Evolutionary conservation across 495 filamentous ascomycete genomes (phyloP).

Genomic region (Aspergillus cristatus): DNA sequence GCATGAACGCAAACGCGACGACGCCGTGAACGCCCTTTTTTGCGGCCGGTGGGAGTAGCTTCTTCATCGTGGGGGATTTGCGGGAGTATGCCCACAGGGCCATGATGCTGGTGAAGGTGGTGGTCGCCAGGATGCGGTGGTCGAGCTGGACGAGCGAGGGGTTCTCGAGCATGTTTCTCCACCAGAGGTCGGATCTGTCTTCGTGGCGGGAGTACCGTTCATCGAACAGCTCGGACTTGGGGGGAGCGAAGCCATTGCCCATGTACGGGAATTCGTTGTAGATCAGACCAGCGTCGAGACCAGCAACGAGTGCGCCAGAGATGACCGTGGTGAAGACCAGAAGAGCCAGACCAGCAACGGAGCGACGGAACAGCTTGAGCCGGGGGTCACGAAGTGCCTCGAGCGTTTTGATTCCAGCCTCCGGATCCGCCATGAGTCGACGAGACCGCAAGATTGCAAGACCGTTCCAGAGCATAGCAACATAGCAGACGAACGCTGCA

Average conservation of each 20-base stretch:
- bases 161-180: conserved; percentile 96
- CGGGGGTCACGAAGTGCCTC: conserved; percentile 52
- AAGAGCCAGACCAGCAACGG: conserved; percentile 58
- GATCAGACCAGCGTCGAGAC: conserved; percentile 90
- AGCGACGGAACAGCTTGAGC: conserved; percentile 62
- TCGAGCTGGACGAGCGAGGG: conserved; percentile 89
- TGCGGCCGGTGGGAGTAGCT: conserved; percentile 53
- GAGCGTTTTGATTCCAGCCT: conserved; percentile 44
- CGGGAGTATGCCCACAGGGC: conserved; percentile 68
- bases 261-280: conserved; percentile 98
- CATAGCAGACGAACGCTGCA: conserved; percentile 83
- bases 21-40: conserved; percentile 68
- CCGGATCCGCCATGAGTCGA: conserved; percentile 54
- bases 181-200: conserved; percentile 75
- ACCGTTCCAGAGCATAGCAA: conserved; percentile 89
- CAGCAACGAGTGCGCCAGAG: conserved; percentile 88
- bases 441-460: conserved; percentile 72
- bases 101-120: conserved; percentile 75
- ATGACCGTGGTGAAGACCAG: conserved; percentile 85
- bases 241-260: conserved; percentile 75
- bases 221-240: conserved; percentile 71
- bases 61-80: conserved; percentile 50
- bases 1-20: conserved; percentile 70
- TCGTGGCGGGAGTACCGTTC: conserved; percentile 73
- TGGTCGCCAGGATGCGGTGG: conserved; percentile 84